Base-by-base conservation (phyloP, 805 yeast species). In the Hyphopichia homilentoma region DNA sequence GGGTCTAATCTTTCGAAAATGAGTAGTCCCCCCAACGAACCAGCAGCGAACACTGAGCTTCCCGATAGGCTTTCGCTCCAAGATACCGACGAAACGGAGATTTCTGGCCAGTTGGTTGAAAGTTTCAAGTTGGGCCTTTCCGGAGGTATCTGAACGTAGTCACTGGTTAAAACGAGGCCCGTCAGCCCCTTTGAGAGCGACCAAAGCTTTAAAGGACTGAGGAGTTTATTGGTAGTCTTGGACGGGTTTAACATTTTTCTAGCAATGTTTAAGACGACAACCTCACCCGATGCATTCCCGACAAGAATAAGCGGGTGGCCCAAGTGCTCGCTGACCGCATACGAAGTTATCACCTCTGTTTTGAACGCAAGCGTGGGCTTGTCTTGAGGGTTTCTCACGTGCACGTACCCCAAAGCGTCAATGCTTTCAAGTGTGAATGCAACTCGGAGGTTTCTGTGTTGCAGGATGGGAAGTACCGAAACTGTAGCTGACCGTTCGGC, bases 31-130 rank as follows among this genome's bases (percentile, higher is more conserved):
- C 69, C 48, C 3, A 68, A 61, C 0, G 74, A 57, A 1, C 75
- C 78, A 2, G 75, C 76, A 1, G 78, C 75, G 44, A 77, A 75
- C 57, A 73, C 22, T 50, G 77, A 37, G 64, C 79, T 39, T 37
- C 57, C 49, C 22, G 29, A 37, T 3, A 50, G 28, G 30, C 61
- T 66, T 34, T 74, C 81, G 49, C 72, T 73, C 93, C 90, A 84
- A 16, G 70, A 69, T 1, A 75, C 31, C 2, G 72, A 43, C 0
- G 77, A 66, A 5, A 83, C 56, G 11, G 63, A 52, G 2, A 78
- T 67, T 9, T 73, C 70, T 4, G 71, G 65, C 1, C 85, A 79
- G 32, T 68, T 68, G 4, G 72, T 44, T 9, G 61, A 47, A 5
- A 42, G 40, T 35, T 55, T 43, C 4, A 18, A 13, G 39, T 60